phyloP scores from a whole-genome alignment of 371 early-diverging fungal species.

The Mortierella sp. region DNA sequence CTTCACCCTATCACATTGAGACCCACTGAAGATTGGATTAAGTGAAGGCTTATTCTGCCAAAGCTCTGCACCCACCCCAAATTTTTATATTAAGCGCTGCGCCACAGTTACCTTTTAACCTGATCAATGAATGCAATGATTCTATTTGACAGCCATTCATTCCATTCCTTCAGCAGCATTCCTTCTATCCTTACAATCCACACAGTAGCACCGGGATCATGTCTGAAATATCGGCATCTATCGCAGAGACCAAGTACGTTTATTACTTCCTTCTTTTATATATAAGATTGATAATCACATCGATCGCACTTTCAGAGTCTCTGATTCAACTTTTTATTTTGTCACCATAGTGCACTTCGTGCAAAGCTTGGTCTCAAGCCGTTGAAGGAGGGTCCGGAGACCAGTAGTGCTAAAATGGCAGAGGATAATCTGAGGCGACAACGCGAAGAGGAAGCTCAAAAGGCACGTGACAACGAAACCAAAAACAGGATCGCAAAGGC shows the following conservation, averaged over 20 bases:
- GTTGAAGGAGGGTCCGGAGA: slow-evolving; percentile 61
- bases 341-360: slow-evolving; percentile 52
- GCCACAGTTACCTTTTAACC: neutral
- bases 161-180: neutral
- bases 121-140: neutral
- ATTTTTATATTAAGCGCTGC: neutral
- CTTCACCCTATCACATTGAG: no score
- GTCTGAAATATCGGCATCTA: slow-evolving; percentile 61
- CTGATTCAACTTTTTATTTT: neutral
- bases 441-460: slow-evolving; percentile 65
- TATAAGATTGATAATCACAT: neutral
- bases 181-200: neutral
- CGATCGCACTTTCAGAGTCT: neutral
- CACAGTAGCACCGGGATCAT: slow-evolving; percentile 14
- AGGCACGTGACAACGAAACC: slow-evolving; percentile 62
- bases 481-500: slow-evolving; percentile 71
- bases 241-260: slow-evolving; percentile 76
- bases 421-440: slow-evolving; percentile 73
- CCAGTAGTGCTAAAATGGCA: slow-evolving; percentile 67
- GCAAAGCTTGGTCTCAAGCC: slow-evolving; percentile 79
- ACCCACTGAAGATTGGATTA: no score
- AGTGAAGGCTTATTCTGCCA: no score
- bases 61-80: no score
- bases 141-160: neutral
- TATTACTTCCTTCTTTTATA: neutral